A percentile compares a stretch with the other conserved stretches of the same genome.
phyloP scores from a whole-genome alignment of 2,329 filamentous ascomycete genomes.

The Xylariomycetidae sp. region DNA sequence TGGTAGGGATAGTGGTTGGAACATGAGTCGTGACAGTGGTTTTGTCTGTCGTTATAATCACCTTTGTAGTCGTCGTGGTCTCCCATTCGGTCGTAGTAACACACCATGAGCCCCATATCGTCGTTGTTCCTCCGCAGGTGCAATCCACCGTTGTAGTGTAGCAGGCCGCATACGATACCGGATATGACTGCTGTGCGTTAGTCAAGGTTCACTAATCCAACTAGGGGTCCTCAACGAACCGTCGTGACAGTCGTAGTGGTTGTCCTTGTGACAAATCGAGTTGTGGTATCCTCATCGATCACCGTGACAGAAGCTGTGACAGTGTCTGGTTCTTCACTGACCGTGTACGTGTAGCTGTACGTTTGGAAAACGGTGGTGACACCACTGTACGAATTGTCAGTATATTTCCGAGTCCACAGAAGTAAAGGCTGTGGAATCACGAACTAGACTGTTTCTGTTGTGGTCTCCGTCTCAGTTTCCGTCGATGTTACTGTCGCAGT shows the following conservation, averaged over 20 bases:
- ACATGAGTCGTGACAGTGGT: conserved; percentile 18
- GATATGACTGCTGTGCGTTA: conserved; percentile 11
- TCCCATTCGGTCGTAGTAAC: conserved; percentile 1
- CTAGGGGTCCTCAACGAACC: conserved; percentile 7
- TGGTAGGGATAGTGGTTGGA: conserved; percentile 16
- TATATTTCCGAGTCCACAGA: background rate
- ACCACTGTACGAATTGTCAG: conserved; percentile 12
- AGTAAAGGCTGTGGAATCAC: conserved; percentile 3
- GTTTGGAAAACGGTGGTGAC: conserved; percentile 16
- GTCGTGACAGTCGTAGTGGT: conserved; percentile 4
- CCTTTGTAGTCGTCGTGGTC: conserved; percentile 4
- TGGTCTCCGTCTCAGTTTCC: conserved; percentile 17
- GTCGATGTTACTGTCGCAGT: conserved; percentile 14
- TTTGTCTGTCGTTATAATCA: conserved; percentile 5
- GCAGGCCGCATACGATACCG: conserved; percentile 3
- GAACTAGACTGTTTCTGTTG: conserved; percentile 13
- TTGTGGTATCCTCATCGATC: conserved; percentile 11
- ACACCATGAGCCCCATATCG: conserved; percentile 2
- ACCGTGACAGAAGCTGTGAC: conserved; percentile 10
- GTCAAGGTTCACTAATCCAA: background rate
- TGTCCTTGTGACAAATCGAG: conserved; percentile 3
- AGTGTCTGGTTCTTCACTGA: conserved; percentile 12
- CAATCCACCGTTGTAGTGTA: background rate
- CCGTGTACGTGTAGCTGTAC: conserved; percentile 11
- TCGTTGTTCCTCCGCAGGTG: background rate